Evolutionary conservation across 192 early-diverging fungal genomes (phyloP).

Genomic region (Linnemannia zychae): DNA sequence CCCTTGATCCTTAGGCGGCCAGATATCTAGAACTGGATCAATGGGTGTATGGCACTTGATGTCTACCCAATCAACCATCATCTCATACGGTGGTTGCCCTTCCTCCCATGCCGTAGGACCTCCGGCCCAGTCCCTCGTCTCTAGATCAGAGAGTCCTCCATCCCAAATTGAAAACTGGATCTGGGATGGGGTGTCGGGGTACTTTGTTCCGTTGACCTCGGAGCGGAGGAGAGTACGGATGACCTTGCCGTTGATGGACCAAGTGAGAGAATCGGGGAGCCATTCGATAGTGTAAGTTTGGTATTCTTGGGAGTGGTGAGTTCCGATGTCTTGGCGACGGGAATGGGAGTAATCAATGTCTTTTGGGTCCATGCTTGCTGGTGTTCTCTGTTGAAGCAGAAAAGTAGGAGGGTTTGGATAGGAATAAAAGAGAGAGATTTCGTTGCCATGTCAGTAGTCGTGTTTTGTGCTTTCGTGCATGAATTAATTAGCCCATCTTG

Average conservation of each 20-base stretch:
- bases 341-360: conserved; percentile 48
- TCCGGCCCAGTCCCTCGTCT: conserved; percentile 72
- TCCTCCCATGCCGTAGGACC: conserved; percentile 68
- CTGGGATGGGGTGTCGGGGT: conserved; percentile 65
- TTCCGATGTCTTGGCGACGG: conserved; percentile 34
- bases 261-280: conserved; percentile 64
- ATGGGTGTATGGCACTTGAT: conserved; percentile 61
- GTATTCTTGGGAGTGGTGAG: conserved; percentile 60
- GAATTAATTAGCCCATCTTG: not conserved
- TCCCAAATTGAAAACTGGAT: conserved; percentile 77
- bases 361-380: conserved; percentile 50
- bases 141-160: conserved; percentile 66
- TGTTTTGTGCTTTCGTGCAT: not conserved
- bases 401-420: not conserved
- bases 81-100: conserved; percentile 57
- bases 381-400: conserved; percentile 25
- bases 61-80: conserved; percentile 67
- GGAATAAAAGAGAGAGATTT: too few relatives aligned
- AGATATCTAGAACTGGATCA: conserved; percentile 57
- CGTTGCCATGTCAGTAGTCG: too few relatives aligned
- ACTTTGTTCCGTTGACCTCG: conserved; percentile 63
- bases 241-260: conserved; percentile 66
- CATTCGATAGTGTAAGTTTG: conserved; percentile 74
- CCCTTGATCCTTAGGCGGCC: conserved; percentile 43
- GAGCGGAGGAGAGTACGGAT: conserved; percentile 62